phyloP scores from a whole-genome alignment of 352 stramenopile genomes.

The Phytophthora palmivora region DNA sequence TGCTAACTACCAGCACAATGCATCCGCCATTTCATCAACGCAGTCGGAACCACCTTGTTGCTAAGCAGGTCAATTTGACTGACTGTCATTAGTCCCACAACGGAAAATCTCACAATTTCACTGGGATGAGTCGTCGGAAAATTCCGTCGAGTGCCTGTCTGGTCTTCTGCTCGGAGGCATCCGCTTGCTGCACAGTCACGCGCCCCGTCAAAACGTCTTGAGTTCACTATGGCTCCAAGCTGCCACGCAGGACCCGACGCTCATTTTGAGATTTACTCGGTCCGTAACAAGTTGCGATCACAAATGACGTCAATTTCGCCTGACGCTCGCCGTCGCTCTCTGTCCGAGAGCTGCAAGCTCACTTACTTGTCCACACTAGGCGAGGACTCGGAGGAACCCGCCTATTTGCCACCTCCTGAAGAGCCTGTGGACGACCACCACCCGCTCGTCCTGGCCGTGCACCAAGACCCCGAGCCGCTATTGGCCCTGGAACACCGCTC shows the following conservation, averaged over 20 bases:
- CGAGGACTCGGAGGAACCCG: conserved; percentile 6
- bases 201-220: neutral
- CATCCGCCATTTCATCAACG: too few species aligned
- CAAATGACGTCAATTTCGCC: conserved; percentile 21
- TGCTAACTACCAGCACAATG: too few species aligned
- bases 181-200: neutral
- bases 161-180: neutral
- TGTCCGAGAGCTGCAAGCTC: conserved; percentile 24
- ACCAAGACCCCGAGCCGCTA: neutral
- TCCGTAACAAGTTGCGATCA: conserved; percentile 13
- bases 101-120: conserved; percentile 13
- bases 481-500: conserved; percentile 16
- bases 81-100: neutral
- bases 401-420: neutral
- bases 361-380: conserved; percentile 15
- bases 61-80: too few species aligned
- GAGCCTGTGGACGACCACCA: conserved; percentile 23
- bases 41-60: neutral
- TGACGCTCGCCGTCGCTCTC: conserved; percentile 6
- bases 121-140: conserved; percentile 26
- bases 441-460: conserved; percentile 16
- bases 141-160: conserved; percentile 15
- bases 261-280: conserved; percentile 26
- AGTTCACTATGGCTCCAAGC: neutral
- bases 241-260: conserved; percentile 2